These are phyloP conservation scores for Lasiosphaeriaceae sp. DNA, from an alignment of 495 filamentous ascomycete genomes.

Conservation along the genomic window DNA sequence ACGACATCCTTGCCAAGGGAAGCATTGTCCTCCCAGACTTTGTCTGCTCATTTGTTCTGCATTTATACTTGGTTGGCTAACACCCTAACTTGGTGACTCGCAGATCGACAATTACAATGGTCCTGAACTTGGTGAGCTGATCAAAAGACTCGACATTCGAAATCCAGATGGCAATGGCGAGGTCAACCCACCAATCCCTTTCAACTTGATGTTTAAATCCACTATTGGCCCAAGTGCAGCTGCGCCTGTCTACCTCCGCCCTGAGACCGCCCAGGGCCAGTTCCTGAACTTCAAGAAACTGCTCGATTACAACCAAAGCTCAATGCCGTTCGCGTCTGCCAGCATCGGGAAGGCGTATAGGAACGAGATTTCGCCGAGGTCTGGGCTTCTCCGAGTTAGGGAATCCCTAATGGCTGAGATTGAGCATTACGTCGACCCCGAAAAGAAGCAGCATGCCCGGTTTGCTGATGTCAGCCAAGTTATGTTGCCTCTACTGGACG, in stretches of 20 bases:
- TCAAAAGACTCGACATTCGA: neutral
- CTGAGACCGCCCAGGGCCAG: neutral
- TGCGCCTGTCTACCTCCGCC: neutral
- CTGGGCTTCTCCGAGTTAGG: neutral
- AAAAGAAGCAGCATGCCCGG: neutral
- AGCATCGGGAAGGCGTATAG: neutral
- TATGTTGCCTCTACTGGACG: constrained; percentile 51
- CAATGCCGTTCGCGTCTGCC: neutral
- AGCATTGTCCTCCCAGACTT: neutral
- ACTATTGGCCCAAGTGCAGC: constrained; percentile 1
- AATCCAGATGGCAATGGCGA: neutral
- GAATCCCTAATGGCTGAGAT: neutral
- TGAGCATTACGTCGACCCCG: neutral
- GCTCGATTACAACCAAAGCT: neutral
- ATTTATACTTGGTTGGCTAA: neutral
- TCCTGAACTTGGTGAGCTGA: neutral
- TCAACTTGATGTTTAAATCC: neutral
- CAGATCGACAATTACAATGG: constrained; percentile 66
- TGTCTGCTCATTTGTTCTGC: neutral
- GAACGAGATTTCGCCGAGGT: neutral
- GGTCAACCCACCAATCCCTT: neutral
- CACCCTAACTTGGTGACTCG: neutral
- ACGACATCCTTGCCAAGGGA: constrained; percentile 61
- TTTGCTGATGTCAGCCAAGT: neutral
- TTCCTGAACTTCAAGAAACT: constrained; percentile 1